Percentiles rank a stretch among this genome's conserved stretches.
Evolutionary conservation across 2,329 filamentous ascomycete genomes (phyloP).

Genomic region (Clonostachys rosea): DNA sequence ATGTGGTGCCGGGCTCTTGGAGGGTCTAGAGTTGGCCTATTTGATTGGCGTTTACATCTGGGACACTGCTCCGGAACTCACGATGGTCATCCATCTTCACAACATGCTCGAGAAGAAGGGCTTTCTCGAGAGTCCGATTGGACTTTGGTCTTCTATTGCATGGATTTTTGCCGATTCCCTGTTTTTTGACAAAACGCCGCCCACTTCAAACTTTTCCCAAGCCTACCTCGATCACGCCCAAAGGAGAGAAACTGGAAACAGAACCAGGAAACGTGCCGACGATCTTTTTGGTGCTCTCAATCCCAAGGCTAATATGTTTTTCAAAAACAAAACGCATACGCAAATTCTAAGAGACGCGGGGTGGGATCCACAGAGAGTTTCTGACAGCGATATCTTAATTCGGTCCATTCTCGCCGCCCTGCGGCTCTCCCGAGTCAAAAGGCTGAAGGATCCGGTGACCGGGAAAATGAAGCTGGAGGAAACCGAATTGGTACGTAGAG

Average conservation of each 20-base stretch:
- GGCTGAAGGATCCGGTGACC: too few species aligned
- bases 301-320: not conserved
- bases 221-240: not conserved
- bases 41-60: conserved; percentile 24
- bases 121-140: conserved; percentile 16
- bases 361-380: too few species aligned
- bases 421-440: too few species aligned
- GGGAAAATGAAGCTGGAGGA: too few species aligned
- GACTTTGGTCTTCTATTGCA: not conserved
- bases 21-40: conserved; percentile 34
- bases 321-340: not conserved
- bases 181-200: not conserved
- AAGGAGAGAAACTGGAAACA: not conserved
- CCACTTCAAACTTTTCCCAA: not conserved
- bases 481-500: too few species aligned
- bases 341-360: not conserved
- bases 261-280: not conserved
- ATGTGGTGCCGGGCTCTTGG: conserved; percentile 37
- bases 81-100: conserved; percentile 36
- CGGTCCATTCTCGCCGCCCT: too few species aligned
- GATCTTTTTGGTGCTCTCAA: not conserved
- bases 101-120: conserved; percentile 39
- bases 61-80: conserved; percentile 31
- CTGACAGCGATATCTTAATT: too few species aligned
- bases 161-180: not conserved